These are phyloP conservation scores for Corymbia citriodora DNA, from an alignment of 441 rosid genomes.

Conservation along the genomic window DNA sequence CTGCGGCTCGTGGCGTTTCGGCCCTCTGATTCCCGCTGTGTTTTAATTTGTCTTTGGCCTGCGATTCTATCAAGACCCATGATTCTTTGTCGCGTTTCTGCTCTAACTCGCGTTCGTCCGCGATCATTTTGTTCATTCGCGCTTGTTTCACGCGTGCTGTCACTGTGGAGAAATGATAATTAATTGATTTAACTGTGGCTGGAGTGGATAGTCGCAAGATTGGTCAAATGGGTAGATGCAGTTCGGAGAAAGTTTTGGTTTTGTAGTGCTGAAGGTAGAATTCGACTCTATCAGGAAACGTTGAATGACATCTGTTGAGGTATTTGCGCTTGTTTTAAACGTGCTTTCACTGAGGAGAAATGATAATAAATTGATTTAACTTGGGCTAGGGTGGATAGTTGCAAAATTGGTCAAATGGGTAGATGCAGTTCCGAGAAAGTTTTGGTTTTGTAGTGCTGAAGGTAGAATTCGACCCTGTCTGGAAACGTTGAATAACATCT, in stretches of 20 bases:
- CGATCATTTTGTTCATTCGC: not conserved
- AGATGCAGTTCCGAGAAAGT: not conserved
- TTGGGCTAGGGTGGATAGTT: not conserved
- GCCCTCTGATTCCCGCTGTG: too few relatives aligned
- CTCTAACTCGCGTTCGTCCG: not conserved
- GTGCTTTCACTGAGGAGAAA: not conserved
- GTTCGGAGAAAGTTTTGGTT: not conserved
- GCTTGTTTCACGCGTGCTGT: not conserved
- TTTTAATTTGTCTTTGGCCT: not conserved
- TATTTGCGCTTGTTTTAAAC: not conserved
- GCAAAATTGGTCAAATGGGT: not conserved
- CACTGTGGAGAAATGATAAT: not conserved
- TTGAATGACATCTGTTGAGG: not conserved
- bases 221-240: not conserved
- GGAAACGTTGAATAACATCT: not conserved
- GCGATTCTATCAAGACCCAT: not conserved
- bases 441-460: not conserved
- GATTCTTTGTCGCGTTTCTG: not conserved
- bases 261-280: not conserved
- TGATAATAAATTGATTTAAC: not conserved
- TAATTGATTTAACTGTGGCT: not conserved
- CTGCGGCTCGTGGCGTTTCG: not conserved
- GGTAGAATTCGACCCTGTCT: not conserved
- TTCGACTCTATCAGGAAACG: not conserved
- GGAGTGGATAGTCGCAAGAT: not conserved